Base-by-base conservation (phyloP, 192 early-diverging fungal genomes). In the Thoreauomyces humboldtii region DNA sequence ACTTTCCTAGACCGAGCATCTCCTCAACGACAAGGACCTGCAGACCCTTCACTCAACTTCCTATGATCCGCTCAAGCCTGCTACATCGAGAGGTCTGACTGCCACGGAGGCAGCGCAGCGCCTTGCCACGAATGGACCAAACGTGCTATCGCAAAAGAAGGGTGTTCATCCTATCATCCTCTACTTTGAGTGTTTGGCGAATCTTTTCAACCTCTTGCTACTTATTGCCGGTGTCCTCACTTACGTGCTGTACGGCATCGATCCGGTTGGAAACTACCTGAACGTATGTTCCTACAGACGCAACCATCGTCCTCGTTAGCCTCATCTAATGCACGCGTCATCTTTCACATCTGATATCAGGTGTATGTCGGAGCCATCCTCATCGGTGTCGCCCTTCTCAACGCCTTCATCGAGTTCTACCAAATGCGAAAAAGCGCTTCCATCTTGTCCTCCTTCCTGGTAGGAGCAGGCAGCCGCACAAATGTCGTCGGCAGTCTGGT, bases 201-300 rank as follows among this genome's bases (percentile, higher is more conserved):
- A 84, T 19, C 71, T 95, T 11, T 98, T 98, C 79, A 98, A 98
- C 73, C 63, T 98, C 33, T 77, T 98, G 44, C 76, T 98, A 28
- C 84, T 91, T 22, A 74, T 86, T 34, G 86, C 92, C 9, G 95
- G 93, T 67, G 68, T 89, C 43, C 83, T 89, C 25, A 84, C 90
- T 69, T 86, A 91, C 54, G 79, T 92, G 28, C 67, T 92, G 36
- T 80, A 91, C 33, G 77, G 59, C 34, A 84, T 94, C 62, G 88
- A 96, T 64, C 85, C 79, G 19, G 44, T 79, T 21, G 70, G 69
- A 19, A 94, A 98, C 84, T 89, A 87, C 70, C 70, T 79, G 33
- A 95, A 87, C 71, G 92, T n/a, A n/a, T n/a, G n/a, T n/a, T n/a
- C n/a, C n/a, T n/a, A n/a, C n/a, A 1, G 22, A 34, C 56, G 21